Evolutionary conservation across 495 filamentous ascomycete genomes (phyloP).

Genomic region (Penicillium paxilli): DNA sequence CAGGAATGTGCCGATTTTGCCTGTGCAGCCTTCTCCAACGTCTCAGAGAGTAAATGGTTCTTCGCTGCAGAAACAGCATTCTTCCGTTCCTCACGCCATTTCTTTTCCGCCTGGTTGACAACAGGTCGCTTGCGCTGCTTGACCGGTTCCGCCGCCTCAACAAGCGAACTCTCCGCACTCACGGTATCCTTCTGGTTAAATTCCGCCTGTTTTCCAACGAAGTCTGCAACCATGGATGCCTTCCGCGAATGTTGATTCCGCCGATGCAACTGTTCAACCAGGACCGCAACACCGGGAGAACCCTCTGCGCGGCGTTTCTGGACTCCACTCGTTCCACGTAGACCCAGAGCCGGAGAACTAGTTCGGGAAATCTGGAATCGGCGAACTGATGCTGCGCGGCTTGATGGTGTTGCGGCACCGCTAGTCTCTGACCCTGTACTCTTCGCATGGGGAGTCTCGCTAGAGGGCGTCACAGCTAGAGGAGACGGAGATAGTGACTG

Average conservation of each 20-base stretch:
- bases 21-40: conserved; percentile 34
- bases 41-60: conserved; percentile 35
- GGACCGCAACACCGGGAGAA: conserved; percentile 34
- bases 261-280: conserved; percentile 45
- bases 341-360: conserved; percentile 23
- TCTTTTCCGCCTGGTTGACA: conserved; percentile 44
- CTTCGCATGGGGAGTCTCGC: too few species aligned
- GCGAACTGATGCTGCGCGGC: conserved; percentile 28
- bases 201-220: conserved; percentile 22
- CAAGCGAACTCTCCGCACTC: neutral
- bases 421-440: neutral
- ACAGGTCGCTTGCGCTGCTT: conserved; percentile 43
- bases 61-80: conserved; percentile 41
- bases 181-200: neutral
- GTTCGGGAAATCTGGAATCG: conserved; percentile 46
- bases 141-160: neutral
- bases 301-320: conserved; percentile 39
- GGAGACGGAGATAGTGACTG: too few species aligned
- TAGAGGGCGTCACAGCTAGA: too few species aligned
- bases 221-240: conserved; percentile 38
- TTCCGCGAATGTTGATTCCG: conserved; percentile 40
- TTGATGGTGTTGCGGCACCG: conserved; percentile 6
- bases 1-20: conserved; percentile 35
- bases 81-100: conserved; percentile 43
- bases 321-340: conserved; percentile 31